phyloP scores from a whole-genome alignment of 805 yeast species.

The Tetrapisispora pingtungensis region DNA sequence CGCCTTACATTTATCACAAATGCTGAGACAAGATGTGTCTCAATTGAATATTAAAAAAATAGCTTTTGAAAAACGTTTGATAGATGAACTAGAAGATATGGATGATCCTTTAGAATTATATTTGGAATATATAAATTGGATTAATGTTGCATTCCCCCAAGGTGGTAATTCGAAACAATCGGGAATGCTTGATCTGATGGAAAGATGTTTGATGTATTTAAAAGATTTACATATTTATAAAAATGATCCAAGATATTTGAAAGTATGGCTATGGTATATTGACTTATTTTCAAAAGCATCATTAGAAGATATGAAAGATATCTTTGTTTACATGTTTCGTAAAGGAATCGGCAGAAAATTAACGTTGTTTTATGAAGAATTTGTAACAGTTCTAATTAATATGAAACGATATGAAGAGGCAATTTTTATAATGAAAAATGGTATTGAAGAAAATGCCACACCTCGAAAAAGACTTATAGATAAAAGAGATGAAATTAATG shows the following conservation, averaged over 20 bases:
- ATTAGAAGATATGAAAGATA: conserved; percentile 60
- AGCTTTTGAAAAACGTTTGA: conserved; percentile 37
- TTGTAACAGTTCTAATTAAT: conserved; percentile 38
- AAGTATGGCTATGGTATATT: conserved; percentile 73
- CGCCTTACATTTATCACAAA: conserved; percentile 42
- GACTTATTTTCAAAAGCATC: conserved; percentile 26
- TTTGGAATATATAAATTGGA: conserved; percentile 70
- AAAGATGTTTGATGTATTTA: conserved; percentile 61
- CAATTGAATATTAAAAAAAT: conserved; percentile 3
- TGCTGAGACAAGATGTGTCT: conserved; percentile 22
- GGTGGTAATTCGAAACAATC: conserved; percentile 52
- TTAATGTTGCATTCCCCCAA: conserved; percentile 49
- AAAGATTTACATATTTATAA: conserved; percentile 57
- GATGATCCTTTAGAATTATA: conserved; percentile 81
- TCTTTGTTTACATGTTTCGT: conserved; percentile 60
- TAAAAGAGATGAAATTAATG: conserved; percentile 9
- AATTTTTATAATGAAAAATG: conserved; percentile 11
- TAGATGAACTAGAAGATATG: conserved; percentile 40
- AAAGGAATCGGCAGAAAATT: conserved; percentile 60
- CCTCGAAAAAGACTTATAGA: conserved; percentile 42
- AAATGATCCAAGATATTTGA: conserved; percentile 73
- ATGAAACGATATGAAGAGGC: conserved; percentile 11
- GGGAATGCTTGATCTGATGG: conserved; percentile 51
- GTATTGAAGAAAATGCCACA: conserved; percentile 47
- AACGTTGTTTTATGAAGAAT: conserved; percentile 69